phyloP scores from a whole-genome alignment of 371 early-diverging fungal genomes.

The Enterocytospora artemiae region DNA sequence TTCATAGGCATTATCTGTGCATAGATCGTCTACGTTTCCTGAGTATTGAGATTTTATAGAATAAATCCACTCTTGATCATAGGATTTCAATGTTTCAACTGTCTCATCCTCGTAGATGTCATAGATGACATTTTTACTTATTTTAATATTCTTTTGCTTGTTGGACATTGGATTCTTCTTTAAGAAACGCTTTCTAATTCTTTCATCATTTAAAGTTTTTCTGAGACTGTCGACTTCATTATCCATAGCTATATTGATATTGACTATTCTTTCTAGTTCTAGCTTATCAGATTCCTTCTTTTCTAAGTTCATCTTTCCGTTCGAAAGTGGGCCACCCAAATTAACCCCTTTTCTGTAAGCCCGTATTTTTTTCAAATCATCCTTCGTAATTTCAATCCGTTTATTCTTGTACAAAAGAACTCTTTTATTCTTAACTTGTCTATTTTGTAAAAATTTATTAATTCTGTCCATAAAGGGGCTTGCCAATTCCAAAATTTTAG shows the following conservation, averaged over 20 bases:
- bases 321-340: constrained; percentile 19
- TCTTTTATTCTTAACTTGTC: constrained; percentile 28
- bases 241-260: too few species aligned
- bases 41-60: constrained; percentile 18
- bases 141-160: neutral
- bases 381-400: constrained; percentile 30
- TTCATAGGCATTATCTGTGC: neutral
- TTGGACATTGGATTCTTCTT: neutral
- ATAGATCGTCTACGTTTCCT: constrained; percentile 4
- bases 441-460: constrained; percentile 37
- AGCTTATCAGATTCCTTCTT: neutral
- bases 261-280: neutral
- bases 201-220: neutral
- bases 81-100: constrained; percentile 21
- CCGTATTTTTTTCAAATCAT: constrained; percentile 33
- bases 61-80: constrained; percentile 41
- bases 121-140: constrained; percentile 10
- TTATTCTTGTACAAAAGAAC: constrained; percentile 18
- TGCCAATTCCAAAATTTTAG: neutral
- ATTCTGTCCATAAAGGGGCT: constrained; percentile 38
- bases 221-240: neutral
- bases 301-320: neutral
- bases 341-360: constrained; percentile 20
- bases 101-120: constrained; percentile 43
- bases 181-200: neutral